A percentile compares a stretch with the other conserved stretches of the same genome.
Evolutionary conservation across 2,329 filamentous ascomycete genomes (phyloP).

Genomic region (Ophiocordyceps camponoti-rufipedis): DNA sequence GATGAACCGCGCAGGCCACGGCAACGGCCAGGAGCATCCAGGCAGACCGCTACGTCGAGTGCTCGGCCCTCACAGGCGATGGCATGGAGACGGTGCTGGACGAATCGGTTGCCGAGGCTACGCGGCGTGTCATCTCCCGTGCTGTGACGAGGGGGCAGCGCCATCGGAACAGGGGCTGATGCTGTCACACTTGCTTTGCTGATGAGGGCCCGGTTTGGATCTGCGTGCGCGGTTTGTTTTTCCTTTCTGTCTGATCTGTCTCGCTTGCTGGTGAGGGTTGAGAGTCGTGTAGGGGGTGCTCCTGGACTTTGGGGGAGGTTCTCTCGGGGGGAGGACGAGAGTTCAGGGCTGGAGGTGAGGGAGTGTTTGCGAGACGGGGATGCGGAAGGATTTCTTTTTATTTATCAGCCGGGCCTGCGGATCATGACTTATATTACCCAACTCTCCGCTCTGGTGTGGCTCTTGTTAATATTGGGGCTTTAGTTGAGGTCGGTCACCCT

Average conservation of each 20-base stretch:
- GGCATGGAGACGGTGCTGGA: conserved; percentile 14
- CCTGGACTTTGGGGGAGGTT: neutral
- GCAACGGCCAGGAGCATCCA: conserved; percentile 14
- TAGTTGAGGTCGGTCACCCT: no score
- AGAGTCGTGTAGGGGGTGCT: neutral
- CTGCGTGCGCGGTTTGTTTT: no score
- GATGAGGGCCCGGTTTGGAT: neutral
- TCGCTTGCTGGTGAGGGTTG: neutral
- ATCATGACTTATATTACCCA: no score
- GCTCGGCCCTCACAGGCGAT: conserved; percentile 17
- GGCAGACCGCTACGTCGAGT: conserved; percentile 14
- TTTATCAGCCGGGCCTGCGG: no score
- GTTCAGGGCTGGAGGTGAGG: neutral
- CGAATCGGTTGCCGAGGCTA: conserved; percentile 8
- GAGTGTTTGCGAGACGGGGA: neutral
- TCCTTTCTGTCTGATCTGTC: neutral
- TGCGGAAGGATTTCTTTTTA: no score
- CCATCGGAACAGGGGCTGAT: neutral
- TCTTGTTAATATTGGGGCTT: no score
- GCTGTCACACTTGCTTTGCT: neutral
- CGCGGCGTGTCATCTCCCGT: conserved; percentile 4
- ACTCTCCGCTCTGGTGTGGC: no score
- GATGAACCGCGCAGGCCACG: conserved; percentile 8
- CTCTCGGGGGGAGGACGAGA: neutral
- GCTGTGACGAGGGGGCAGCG: neutral